These are phyloP conservation scores for Massarina eburnea DNA, from an alignment of 2,329 filamentous ascomycete genomes.

Conservation along the genomic window DNA sequence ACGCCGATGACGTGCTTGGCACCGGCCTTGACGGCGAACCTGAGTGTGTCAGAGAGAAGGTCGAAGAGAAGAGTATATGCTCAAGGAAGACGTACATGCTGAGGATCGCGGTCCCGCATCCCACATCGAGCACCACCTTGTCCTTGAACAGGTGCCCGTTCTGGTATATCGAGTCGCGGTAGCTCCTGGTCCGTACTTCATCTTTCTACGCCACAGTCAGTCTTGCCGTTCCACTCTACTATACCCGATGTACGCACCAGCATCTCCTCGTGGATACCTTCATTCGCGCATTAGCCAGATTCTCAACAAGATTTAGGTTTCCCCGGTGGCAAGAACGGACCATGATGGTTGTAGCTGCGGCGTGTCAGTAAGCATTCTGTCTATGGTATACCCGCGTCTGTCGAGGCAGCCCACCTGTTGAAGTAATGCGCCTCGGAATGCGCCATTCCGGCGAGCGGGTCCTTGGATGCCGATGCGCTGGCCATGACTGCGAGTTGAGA, in stretches of 20 bases:
- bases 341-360: conserved; percentile 93
- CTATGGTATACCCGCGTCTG: conserved; percentile 19
- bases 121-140: conserved; percentile 93
- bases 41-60: conserved; percentile 45
- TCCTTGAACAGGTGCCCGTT: conserved; percentile 93
- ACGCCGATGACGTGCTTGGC: conserved; percentile 99
- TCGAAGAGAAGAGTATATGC: not conserved
- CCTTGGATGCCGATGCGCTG: conserved; percentile 26
- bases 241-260: conserved; percentile 65
- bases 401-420: conserved; percentile 70
- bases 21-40: conserved; percentile 95
- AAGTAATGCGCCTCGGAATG: conserved; percentile 99
- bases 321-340: conserved; percentile 54
- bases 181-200: conserved; percentile 93
- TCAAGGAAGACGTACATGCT: conserved; percentile 76
- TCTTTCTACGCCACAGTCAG: conserved; percentile 69
- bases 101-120: conserved; percentile 95
- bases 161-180: conserved; percentile 96
- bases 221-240: not conserved
- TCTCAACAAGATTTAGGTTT: conserved; percentile 15
- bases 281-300: conserved; percentile 44
- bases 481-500: conserved; percentile 28
- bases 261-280: conserved; percentile 98
- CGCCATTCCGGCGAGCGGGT: conserved; percentile 67
- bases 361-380: conserved; percentile 22